Conservation (phyloP, 176 grass and related monocot genomes). For the Paspalum notatum region DNA sequence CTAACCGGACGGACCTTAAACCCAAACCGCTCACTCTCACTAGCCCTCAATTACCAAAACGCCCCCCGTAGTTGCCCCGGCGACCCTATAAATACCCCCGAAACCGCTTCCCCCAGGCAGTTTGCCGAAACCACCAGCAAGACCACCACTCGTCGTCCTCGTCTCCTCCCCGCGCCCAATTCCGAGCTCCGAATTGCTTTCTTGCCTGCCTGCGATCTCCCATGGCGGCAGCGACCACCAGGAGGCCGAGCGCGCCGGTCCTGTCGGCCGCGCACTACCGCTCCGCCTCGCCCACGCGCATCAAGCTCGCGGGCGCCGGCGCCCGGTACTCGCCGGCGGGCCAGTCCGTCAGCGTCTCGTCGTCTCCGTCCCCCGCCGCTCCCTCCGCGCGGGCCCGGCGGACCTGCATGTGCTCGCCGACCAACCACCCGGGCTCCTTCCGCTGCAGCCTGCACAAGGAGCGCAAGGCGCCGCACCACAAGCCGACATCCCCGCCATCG, state of each 20-base stretch:
- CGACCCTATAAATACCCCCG: neutral
- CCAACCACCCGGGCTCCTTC: slow-evolving; percentile 71
- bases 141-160: too few relatives aligned
- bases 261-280: slow-evolving; percentile 41
- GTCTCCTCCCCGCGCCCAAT: neutral
- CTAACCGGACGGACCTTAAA: neutral
- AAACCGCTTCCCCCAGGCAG: neutral
- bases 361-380: neutral
- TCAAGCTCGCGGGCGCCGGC: slow-evolving; percentile 43
- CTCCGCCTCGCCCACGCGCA: slow-evolving; percentile 43
- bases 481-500: slow-evolving; percentile 17
- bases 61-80: neutral
- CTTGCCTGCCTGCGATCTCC: neutral
- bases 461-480: slow-evolving; percentile 9
- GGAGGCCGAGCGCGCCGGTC: slow-evolving; percentile 33
- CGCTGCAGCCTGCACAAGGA: slow-evolving; percentile 74
- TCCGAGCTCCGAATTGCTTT: neutral
- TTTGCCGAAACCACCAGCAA: slow-evolving; percentile 36
- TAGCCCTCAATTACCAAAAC: slow-evolving; percentile 5
- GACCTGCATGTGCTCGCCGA: slow-evolving; percentile 73
- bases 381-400: neutral
- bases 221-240: slow-evolving; percentile 50
- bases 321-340: neutral
- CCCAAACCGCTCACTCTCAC: neutral
- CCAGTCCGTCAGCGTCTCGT: slow-evolving; percentile 38